phyloP scores from a whole-genome alignment of 371 early-diverging fungal species.

The Rhizopus delemar region DNA sequence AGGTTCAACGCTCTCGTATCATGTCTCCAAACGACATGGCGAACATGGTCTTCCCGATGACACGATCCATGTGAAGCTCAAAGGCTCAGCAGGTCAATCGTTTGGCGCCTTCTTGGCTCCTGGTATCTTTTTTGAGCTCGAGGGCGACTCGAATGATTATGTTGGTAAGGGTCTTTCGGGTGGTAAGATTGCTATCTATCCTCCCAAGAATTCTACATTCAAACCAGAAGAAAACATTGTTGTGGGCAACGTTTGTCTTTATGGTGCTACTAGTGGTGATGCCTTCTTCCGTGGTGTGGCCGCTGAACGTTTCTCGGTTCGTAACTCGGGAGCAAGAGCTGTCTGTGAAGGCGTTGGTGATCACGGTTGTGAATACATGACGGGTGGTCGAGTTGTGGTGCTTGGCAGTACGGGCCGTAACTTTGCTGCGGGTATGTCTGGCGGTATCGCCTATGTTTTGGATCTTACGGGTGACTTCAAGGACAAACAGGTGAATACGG shows the following conservation, averaged over 20 bases:
- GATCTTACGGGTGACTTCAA: conserved; percentile 62
- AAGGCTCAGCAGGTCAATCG: conserved; percentile 95
- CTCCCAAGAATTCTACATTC: conserved; percentile 78
- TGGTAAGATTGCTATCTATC: conserved; percentile 87
- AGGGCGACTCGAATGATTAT: conserved; percentile 98
- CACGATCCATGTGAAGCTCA: conserved; percentile 82
- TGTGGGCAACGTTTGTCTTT: conserved; percentile 95
- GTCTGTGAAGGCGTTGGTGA: conserved; percentile 97
- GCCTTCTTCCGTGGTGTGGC: conserved; percentile 94
- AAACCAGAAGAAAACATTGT: conserved; percentile 86
- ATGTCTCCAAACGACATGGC: conserved; percentile 80
- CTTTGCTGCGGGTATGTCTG: conserved; percentile 95
- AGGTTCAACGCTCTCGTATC: conserved; percentile 88
- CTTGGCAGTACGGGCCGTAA: conserved; percentile 87
- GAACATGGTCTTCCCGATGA: conserved; percentile 84
- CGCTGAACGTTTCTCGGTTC: conserved; percentile 96
- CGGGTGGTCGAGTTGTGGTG: conserved; percentile 87
- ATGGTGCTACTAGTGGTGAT: conserved; percentile 92
- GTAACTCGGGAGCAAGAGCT: conserved; percentile 96
- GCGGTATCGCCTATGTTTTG: conserved; percentile 90
- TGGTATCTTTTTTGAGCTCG: conserved; percentile 88
- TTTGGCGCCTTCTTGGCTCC: conserved; percentile 92
- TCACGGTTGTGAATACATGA: conserved; percentile 99
- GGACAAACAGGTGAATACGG: conserved; percentile 72
- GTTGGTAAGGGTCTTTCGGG: conserved; percentile 98